A percentile compares a stretch with the other conserved stretches of the same genome.
Conservation (phyloP, 2,329 filamentous ascomycete species). For the Aspergillus caelatus region DNA sequence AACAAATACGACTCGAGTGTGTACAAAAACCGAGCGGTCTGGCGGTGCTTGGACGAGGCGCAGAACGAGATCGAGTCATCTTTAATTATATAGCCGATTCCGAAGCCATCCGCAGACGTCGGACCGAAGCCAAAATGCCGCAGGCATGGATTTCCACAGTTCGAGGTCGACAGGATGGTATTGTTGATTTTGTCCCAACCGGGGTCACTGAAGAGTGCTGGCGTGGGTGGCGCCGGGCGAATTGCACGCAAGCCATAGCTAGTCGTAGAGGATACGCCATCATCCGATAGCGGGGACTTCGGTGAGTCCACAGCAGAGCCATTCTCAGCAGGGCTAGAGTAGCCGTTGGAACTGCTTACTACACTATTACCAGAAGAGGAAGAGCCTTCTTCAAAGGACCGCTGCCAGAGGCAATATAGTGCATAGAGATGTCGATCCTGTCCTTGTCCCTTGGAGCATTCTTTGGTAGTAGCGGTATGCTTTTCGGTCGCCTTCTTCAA, state of each 20-base stretch:
- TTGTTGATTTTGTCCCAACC: constrained; percentile 97
- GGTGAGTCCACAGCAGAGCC: constrained; percentile 31
- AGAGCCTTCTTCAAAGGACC: constrained; percentile 74
- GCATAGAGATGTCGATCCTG: constrained; percentile 94
- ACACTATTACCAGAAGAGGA: constrained; percentile 54
- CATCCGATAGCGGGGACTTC: constrained; percentile 44
- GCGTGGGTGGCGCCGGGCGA: constrained; percentile 54
- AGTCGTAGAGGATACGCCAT: constrained; percentile 52
- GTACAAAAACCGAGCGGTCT: constrained; percentile 88
- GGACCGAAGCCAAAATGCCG: constrained; percentile 97
- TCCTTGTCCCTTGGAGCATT: constrained; percentile 86
- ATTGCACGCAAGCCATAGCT: constrained; percentile 58
- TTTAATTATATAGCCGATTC: constrained; percentile 99
- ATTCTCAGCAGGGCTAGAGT: constrained; percentile 59
- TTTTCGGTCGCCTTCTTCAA: constrained; percentile 81
- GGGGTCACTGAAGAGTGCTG: constrained; percentile 79
- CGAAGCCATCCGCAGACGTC: constrained; percentile 90
- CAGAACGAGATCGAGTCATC: constrained; percentile 89
- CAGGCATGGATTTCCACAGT: constrained; percentile 93
- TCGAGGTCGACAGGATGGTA: constrained; percentile 94
- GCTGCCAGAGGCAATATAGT: constrained; percentile 92
- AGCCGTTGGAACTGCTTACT: constrained; percentile 60
- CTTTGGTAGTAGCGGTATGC: constrained; percentile 76
- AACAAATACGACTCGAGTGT: constrained; percentile 87
- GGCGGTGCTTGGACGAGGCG: constrained; percentile 88